Percentiles rank a stretch among this genome's conserved stretches.
Conservation (phyloP, 352 stramenopile species). For the Phytophthora citricola region DNA sequence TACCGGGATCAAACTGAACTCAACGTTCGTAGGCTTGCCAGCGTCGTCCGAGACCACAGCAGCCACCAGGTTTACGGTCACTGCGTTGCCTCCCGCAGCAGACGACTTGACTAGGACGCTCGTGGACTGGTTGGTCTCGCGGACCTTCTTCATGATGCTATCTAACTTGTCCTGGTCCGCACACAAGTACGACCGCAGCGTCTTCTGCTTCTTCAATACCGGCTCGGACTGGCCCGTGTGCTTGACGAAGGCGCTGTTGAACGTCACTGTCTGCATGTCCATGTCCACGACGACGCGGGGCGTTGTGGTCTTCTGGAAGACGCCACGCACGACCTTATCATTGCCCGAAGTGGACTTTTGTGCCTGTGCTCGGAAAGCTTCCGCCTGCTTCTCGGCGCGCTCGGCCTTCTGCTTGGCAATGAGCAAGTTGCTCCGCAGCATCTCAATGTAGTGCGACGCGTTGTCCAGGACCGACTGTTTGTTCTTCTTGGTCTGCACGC, state of each 20-base stretch:
- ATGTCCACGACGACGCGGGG: conserved; percentile 65
- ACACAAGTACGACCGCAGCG: conserved; percentile 57
- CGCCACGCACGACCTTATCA: conserved; percentile 45
- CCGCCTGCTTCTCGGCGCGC: conserved; percentile 57
- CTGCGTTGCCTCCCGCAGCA: conserved; percentile 28
- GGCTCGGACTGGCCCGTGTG: conserved; percentile 54
- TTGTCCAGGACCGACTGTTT: conserved; percentile 84
- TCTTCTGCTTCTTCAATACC: conserved; percentile 67
- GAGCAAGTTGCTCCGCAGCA: conserved; percentile 65
- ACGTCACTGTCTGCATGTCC: conserved; percentile 59
- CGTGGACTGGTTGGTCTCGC: conserved; percentile 52
- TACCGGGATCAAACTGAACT: conserved; percentile 67
- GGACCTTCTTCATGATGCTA: conserved; percentile 51
- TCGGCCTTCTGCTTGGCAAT: conserved; percentile 71
- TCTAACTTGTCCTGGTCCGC: conserved; percentile 52
- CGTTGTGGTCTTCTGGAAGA: conserved; percentile 71
- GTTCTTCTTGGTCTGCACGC: conserved; percentile 83
- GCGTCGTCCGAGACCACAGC: conserved; percentile 57
- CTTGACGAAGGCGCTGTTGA: conserved; percentile 70
- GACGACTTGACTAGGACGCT: conserved; percentile 45
- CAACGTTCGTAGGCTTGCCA: conserved; percentile 61
- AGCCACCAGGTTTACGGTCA: conserved; percentile 53
- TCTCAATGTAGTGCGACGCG: conserved; percentile 71
- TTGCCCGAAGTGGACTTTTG: conserved; percentile 41
- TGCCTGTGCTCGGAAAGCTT: conserved; percentile 50